Conservation (phyloP, 495 filamentous ascomycete genomes). For the Aspergillus coremiiformis region DNA sequence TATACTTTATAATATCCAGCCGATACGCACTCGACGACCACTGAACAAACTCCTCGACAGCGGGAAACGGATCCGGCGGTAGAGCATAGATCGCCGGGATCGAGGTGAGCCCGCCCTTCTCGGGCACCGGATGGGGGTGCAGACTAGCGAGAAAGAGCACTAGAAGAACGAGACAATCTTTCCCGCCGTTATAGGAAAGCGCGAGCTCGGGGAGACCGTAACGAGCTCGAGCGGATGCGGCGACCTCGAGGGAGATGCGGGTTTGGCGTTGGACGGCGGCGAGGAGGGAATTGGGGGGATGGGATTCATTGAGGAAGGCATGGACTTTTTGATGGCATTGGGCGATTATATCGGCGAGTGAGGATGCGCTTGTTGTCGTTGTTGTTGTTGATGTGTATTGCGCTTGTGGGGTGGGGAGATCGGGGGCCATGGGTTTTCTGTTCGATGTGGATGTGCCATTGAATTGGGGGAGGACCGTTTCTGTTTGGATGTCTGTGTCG, state of each 20-base stretch:
- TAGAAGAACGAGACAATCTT: conserved; percentile 94
- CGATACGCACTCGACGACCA: conserved; percentile 57
- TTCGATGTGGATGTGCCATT: not conserved
- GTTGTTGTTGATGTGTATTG: not conserved
- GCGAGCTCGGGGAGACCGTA: conserved; percentile 76
- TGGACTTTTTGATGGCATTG: conserved; percentile 56
- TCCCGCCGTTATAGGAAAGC: conserved; percentile 94
- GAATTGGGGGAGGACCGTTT: not conserved
- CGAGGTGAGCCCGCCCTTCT: conserved; percentile 9
- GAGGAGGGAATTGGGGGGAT: conserved; percentile 48
- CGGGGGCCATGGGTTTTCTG: not conserved
- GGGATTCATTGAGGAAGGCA: conserved; percentile 57
- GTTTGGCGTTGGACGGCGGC: conserved; percentile 65
- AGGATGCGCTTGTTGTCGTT: not conserved
- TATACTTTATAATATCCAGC: conserved; percentile 68
- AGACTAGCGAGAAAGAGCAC: conserved; percentile 76
- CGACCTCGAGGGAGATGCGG: conserved; percentile 58
- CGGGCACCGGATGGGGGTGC: conserved; percentile 17
- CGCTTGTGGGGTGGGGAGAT: not conserved
- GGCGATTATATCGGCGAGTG: conserved; percentile 46
- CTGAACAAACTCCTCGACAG: conserved; percentile 78
- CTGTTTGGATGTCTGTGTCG: not conserved
- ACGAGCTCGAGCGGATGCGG: conserved; percentile 59
- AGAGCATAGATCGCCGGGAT: conserved; percentile 87
- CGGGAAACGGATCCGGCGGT: conserved; percentile 67